Evolutionary conservation across 257 asterid genomes (phyloP), one percentile per base, ranked within the genome.

Genomic region (Lantana camara): DNA sequence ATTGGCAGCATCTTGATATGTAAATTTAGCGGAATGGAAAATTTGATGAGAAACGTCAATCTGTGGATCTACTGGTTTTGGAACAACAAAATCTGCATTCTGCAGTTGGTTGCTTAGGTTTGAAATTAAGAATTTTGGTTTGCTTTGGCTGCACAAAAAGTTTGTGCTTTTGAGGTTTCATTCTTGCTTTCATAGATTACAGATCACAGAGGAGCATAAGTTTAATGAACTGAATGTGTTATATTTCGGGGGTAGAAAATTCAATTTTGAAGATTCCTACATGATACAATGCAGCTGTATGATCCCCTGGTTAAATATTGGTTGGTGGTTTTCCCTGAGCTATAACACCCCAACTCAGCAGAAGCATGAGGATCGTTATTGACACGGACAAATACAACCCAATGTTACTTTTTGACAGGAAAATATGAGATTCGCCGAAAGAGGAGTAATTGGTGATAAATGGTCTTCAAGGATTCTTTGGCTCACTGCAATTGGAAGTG

Each of bases 401-500:
- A n/a, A n/a, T n/a, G n/a, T n/a, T n/a, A n/a, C n/a, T n/a, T 27
- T 57, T 68, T 46, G 75, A 62, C 75, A 73, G 85, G 61, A 55
- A 63, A 72, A 32, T 57, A 86, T 91, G 98, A 92, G 96, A 56
- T 86, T 83, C 47, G 81, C 76, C n/a, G 85, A 89, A 35, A 79
- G 98, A 66, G 98, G 96, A 79, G 68, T 79, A 30, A 76, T 92
- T 79, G 68, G 75, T 66, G 97, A 92, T 67, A 85, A 68, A 81
- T 89, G 96, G 97, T 89, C 98, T 50, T 83, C 93, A 6, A 87
- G 79, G 72, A 49, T 92, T 56, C 95, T 92, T 60, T 92, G 98
- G 98, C 34, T 89, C 64, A 54, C 80, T 60, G 98, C 96, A 20
- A 29, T 91, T 69, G 98, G 96, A 66, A 91, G 92, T 81, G 96